These are phyloP conservation scores for Brassica carinata DNA, from an alignment of 345 rosid genomes.

Conservation along the genomic window DNA sequence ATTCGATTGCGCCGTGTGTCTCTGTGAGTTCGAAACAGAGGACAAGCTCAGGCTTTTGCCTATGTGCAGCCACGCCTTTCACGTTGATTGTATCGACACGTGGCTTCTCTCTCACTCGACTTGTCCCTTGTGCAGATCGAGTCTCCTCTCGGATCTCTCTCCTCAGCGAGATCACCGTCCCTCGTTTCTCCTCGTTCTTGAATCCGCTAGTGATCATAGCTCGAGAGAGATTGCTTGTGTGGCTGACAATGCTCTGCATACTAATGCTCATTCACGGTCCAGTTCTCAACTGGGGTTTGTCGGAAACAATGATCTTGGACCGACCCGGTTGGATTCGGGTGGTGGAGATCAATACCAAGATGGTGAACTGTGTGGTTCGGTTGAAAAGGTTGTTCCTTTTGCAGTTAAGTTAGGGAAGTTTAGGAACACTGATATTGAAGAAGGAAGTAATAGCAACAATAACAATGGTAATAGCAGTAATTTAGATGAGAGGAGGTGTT, in stretches of 20 bases:
- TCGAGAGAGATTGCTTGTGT: conserved; percentile 61
- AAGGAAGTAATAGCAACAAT: conserved; percentile 37
- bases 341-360: conserved; percentile 39
- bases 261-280: conserved; percentile 34
- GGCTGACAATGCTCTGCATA: conserved; percentile 21
- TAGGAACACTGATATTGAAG: conserved; percentile 66
- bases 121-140: conserved; percentile 59
- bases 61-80: neutral
- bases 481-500: conserved; percentile 73
- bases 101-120: conserved; percentile 1
- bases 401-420: conserved; percentile 77
- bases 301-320: conserved; percentile 35
- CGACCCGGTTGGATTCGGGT: conserved; percentile 45
- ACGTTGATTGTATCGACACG: neutral
- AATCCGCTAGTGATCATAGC: conserved; percentile 80
- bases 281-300: conserved; percentile 27
- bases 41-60: neutral
- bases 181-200: conserved; percentile 78
- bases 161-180: conserved; percentile 50
- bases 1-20: neutral
- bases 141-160: conserved; percentile 67
- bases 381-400: conserved; percentile 72
- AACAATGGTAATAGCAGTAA: conserved; percentile 42
- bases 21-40: neutral
- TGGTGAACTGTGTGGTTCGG: conserved; percentile 44